Base-by-base conservation (phyloP, 2,329 filamentous ascomycete genomes). In the Pseudogymnoascus sp. region DNA sequence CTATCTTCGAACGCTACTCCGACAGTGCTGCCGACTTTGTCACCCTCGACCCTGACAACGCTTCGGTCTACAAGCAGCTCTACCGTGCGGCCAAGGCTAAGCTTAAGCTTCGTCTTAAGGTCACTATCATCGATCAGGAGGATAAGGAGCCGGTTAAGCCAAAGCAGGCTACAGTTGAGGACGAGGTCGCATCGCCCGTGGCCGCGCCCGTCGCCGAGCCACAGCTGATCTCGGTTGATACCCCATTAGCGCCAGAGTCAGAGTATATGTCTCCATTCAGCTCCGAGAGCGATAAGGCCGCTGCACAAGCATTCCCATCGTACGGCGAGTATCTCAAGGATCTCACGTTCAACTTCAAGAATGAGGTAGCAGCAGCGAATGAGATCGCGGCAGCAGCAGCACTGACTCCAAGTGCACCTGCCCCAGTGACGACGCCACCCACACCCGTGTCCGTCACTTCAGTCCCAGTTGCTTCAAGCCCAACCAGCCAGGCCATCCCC, bases 21-120 rank as follows among this genome's bases (percentile, higher is more conserved):
- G 95, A 99, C 77, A 97, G 92, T 68, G 90, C 91, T 68, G 88
- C 83, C 53, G 81, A 86, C 67, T 97, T 89, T 76, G 84, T 97
- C 68, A 81, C 84, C 49, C 87, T 99, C 65, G 89, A 96, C 75
- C 80, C 86, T 66, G 81, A 82, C 73, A 96, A 96, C 72, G 78
- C 84, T 7, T 82, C 90, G 53, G 90, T 96, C 72, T 99, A 96
- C 82, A 97, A 97, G 81, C 95, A 97, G 75, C 88, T 99, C 43
- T 93, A 95, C 75, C 89, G 95, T 71, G 95, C 95, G 68, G 95
- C 95, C 67, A 99, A 97, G 81, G 95, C 95, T 38, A 99, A 99
- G 83, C 87, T 93, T 68, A 99, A 97, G 87, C 87, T 99, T 69
- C 93, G 95, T 77, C 84, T 99, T 65, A 90, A 87, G 68, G 88